A percentile compares a stretch with the other conserved stretches of the same genome.
phyloP scores from a whole-genome alignment of 139 green algal genomes.

The Picochlorum sp. region DNA sequence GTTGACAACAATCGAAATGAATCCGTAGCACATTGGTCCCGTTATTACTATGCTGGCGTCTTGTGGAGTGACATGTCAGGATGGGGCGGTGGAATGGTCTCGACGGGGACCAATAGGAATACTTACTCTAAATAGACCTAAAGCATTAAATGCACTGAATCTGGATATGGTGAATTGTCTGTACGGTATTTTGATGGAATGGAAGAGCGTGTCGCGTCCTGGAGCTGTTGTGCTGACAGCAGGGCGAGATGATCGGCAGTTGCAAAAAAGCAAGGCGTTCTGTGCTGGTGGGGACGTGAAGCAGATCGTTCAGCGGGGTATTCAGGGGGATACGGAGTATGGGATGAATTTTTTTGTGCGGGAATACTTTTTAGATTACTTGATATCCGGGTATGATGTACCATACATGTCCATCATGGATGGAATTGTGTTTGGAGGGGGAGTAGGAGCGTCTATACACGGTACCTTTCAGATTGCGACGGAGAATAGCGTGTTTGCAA shows the following conservation, averaged over 20 bases:
- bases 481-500: constrained; percentile 84
- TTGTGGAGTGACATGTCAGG: too few species aligned
- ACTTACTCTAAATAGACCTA: constrained; percentile 25
- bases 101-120: not conserved
- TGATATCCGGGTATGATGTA: constrained; percentile 27
- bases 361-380: constrained; percentile 42
- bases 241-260: constrained; percentile 2
- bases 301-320: constrained; percentile 27
- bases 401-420: constrained; percentile 81
- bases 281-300: constrained; percentile 82
- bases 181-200: constrained; percentile 8
- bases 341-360: constrained; percentile 33
- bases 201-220: constrained; percentile 3
- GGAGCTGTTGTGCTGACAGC: constrained; percentile 27
- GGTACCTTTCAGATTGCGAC: constrained; percentile 79
- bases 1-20: too few species aligned
- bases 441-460: constrained; percentile 76
- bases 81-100: too few species aligned
- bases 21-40: not conserved
- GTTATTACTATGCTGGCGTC: not conserved
- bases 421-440: constrained; percentile 88
- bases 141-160: constrained; percentile 64
- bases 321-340: constrained; percentile 15
- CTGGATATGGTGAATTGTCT: constrained; percentile 44
- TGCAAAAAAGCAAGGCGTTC: constrained; percentile 48